Conservation (phyloP, 176 grass and related monocot genomes). For the Zea mays region Zm-B73-REFERENCE-NAM-5.0 NC_050098.1:189489501-189490000, state of each 20-base stretch:
- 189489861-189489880: slow-evolving; percentile 74
- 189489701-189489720: no score
- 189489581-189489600: no score
- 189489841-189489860: slow-evolving; percentile 94
- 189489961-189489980: slow-evolving; percentile 68
- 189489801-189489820: slow-evolving; percentile 89
- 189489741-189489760: slow-evolving; percentile 17
- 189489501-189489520: slow-evolving; percentile 6
- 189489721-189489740: not conserved
- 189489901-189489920: slow-evolving; percentile 79
- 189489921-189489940: slow-evolving; percentile 60
- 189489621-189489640: not conserved
- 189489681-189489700: not conserved
- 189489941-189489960: slow-evolving; percentile 50
- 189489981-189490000: slow-evolving; percentile 72
- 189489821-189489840: slow-evolving; percentile 89
- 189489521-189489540: not conserved
- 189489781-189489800: slow-evolving; percentile 85
- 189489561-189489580: no score
- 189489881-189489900: slow-evolving; percentile 80
- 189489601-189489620: no score
- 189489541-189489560: not conserved
- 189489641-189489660: not conserved
- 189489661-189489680: no score
- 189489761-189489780: slow-evolving; percentile 81